These are phyloP conservation scores for Aspergillus pseudoviridinutans DNA, from an alignment of 2,329 filamentous ascomycete species.

Conservation along the genomic window DNA sequence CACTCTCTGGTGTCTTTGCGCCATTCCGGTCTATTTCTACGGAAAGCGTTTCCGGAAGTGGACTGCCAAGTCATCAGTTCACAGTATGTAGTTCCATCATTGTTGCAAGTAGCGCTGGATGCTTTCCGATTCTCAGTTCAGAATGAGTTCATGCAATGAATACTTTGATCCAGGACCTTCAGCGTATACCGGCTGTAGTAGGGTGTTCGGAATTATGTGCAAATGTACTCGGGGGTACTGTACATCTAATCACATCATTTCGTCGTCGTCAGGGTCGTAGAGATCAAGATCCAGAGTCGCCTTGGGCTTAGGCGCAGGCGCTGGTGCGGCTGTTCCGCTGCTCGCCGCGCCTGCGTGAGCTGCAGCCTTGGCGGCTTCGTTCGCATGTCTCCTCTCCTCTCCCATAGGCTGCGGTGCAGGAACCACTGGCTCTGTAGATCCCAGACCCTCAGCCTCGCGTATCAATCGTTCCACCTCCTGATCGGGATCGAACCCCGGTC, in stretches of 20 bases:
- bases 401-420: conserved; percentile 24
- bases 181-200: neutral
- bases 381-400: conserved; percentile 31
- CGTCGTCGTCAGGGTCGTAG: conserved; percentile 45
- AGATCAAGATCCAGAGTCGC: conserved; percentile 42
- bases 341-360: conserved; percentile 23
- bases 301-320: conserved; percentile 31
- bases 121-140: neutral
- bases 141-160: neutral
- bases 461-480: conserved; percentile 41
- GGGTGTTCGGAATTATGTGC: neutral
- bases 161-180: neutral
- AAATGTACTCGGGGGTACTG: neutral
- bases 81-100: conserved; percentile 42
- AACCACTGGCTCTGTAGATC: conserved; percentile 42
- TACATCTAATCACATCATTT: conserved; percentile 24
- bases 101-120: neutral
- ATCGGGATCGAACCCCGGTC: conserved; percentile 53
- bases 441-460: conserved; percentile 54
- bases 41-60: conserved; percentile 57
- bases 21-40: conserved; percentile 54
- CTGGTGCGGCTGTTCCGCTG: conserved; percentile 11
- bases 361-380: conserved; percentile 32
- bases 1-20: conserved; percentile 52
- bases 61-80: conserved; percentile 54